These are phyloP conservation scores for Patellifolia procumbens DNA, from an alignment of 179 eudicot genomes.

Conservation along the genomic window DNA sequence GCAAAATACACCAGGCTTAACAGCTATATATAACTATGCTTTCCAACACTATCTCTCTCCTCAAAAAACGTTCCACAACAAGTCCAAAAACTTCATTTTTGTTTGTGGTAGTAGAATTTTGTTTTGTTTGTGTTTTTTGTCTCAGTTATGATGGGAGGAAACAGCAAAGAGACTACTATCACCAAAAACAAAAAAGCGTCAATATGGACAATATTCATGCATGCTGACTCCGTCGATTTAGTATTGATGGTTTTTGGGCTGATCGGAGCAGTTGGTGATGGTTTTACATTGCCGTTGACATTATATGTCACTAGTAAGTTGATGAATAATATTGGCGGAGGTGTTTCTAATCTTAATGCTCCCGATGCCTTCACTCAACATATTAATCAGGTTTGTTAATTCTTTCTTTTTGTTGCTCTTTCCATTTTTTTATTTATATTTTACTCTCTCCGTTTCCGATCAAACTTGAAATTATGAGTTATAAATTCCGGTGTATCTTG, in stretches of 20 bases:
- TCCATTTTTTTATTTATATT: neutral
- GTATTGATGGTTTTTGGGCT: constrained; percentile 67
- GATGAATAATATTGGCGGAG: constrained; percentile 77
- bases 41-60: too few species aligned
- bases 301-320: constrained; percentile 56
- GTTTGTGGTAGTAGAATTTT: neutral
- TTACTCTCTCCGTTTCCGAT: neutral
- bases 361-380: constrained; percentile 30
- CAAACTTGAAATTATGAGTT: too few species aligned
- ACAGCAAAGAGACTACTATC: neutral
- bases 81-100: neutral
- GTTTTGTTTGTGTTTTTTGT: neutral
- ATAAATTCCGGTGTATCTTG: too few species aligned
- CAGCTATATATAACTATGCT: neutral
- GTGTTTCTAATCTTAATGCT: constrained; percentile 11
- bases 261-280: constrained; percentile 76
- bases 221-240: constrained; percentile 67
- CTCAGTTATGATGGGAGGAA: constrained; percentile 5
- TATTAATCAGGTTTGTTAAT: constrained; percentile 54
- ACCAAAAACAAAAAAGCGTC: constrained; percentile 38
- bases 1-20: neutral
- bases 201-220: constrained; percentile 76
- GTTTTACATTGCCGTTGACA: constrained; percentile 66
- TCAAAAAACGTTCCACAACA: too few species aligned
- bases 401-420: neutral